Percentiles rank a stretch among this genome's conserved stretches.
Evolutionary conservation across 202 grass and related monocot genomes (phyloP).

Genomic region (Elaeis oleifera): DNA sequence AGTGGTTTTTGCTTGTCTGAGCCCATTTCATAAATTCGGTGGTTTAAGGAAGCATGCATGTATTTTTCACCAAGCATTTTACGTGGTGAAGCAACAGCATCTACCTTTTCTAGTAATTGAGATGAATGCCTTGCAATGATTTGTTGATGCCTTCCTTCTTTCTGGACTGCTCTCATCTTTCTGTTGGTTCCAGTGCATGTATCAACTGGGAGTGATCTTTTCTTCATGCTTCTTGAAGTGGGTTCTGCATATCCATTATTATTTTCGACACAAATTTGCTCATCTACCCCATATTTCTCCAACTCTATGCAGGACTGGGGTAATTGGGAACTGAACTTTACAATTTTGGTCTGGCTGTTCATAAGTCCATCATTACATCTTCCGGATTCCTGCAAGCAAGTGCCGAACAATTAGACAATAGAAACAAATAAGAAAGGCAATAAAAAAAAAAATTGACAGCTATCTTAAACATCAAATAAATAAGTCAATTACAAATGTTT

Average conservation of each 20-base stretch:
- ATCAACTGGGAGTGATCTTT: constrained; percentile 12
- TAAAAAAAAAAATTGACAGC: no score
- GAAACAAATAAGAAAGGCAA: no score
- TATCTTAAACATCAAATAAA: not conserved
- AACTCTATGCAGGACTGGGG: constrained; percentile 3
- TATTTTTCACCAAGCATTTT: constrained; percentile 27
- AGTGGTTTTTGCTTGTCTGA: no score
- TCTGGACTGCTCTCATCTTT: constrained; percentile 15
- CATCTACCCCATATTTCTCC: not conserved
- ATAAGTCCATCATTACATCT: not conserved
- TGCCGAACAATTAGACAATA: no score
- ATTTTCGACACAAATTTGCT: not conserved
- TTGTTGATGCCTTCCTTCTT: constrained; percentile 7
- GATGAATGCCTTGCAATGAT: not conserved
- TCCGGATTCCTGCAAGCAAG: constrained; percentile 17
- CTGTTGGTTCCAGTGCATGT: not conserved
- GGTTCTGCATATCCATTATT: not conserved
- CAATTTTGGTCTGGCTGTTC: not conserved
- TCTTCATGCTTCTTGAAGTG: not conserved
- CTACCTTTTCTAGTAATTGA: not conserved
- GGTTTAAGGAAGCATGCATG: constrained; percentile 15
- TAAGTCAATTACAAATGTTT: constrained; percentile 15
- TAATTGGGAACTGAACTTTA: not conserved
- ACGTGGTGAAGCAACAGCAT: constrained; percentile 8
- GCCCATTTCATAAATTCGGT: no score